These are phyloP conservation scores for Desmodesmus armatus DNA, from an alignment of 139 green algal genomes.

Conservation along the genomic window DNA sequence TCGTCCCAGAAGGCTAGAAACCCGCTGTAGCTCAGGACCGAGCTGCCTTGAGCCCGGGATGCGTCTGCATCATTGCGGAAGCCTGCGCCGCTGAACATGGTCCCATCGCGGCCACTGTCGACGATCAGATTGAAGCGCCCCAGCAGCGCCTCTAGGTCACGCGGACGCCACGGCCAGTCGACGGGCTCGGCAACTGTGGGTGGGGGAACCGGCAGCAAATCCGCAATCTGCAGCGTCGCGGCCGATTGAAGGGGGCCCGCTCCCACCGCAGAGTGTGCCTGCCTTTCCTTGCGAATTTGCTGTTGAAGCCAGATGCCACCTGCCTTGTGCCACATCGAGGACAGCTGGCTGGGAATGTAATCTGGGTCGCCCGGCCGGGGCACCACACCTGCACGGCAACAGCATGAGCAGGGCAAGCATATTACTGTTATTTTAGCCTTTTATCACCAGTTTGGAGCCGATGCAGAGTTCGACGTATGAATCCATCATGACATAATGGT, in stretches of 20 bases:
- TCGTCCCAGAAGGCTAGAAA: constrained; percentile 35
- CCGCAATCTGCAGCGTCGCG: background rate
- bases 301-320: constrained; percentile 9
- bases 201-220: background rate
- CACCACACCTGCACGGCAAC: constrained; percentile 25
- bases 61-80: too few relatives aligned
- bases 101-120: background rate
- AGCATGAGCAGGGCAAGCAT: background rate
- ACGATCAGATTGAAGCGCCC: background rate
- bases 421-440: too few relatives aligned
- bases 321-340: background rate
- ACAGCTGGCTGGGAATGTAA: constrained; percentile 22
- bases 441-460: too few relatives aligned
- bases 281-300: constrained; percentile 6
- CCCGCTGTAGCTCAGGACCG: background rate
- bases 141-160: constrained; percentile 31
- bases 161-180: constrained; percentile 29
- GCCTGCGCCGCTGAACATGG: background rate
- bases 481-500: too few relatives aligned
- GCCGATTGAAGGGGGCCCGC: background rate
- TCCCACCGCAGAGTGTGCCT: background rate
- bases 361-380: constrained; percentile 18
- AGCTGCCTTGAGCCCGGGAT: too few relatives aligned
- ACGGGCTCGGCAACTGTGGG: background rate
- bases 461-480: too few relatives aligned